phyloP scores from a whole-genome alignment of 169 alveolate species.

The Theileria orientalis region DNA sequence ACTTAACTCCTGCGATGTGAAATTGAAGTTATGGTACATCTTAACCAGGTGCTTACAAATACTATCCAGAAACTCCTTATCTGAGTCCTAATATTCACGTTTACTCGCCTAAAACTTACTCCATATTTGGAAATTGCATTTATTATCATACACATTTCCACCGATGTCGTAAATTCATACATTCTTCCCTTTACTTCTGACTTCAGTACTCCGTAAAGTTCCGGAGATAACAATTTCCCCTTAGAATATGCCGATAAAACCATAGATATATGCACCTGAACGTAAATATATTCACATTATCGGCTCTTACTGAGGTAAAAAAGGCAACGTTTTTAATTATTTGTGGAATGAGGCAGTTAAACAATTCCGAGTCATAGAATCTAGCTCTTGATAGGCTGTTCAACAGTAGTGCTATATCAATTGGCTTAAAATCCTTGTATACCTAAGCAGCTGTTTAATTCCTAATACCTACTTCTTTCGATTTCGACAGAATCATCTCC shows the following conservation, averaged over 20 bases:
- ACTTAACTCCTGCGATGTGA: slow-evolving; percentile 22
- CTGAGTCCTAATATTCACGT: slow-evolving; percentile 11
- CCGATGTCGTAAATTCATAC: slow-evolving; percentile 56
- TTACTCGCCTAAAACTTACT: slow-evolving; percentile 2
- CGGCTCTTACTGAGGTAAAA: slow-evolving; percentile 34
- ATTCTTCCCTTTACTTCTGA: slow-evolving; percentile 29
- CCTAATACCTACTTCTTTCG: not conserved
- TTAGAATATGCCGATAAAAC: slow-evolving; percentile 67
- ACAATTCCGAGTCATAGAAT: slow-evolving; percentile 28
- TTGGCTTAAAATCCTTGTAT: slow-evolving; percentile 32
- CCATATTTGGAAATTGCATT: slow-evolving; percentile 53
- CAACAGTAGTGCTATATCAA: slow-evolving; percentile 55
- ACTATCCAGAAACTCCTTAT: slow-evolving; percentile 4
- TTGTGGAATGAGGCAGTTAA: slow-evolving; percentile 13
- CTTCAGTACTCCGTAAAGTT: slow-evolving; percentile 12
- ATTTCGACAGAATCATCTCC: slow-evolving; percentile 2
- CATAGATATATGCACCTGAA: slow-evolving; percentile 56
- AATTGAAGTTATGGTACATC: not conserved
- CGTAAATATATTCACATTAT: not conserved
- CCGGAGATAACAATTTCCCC: slow-evolving; percentile 36
- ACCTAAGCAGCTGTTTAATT: slow-evolving; percentile 1
- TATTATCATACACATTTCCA: slow-evolving; percentile 59
- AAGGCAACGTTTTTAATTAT: slow-evolving; percentile 15
- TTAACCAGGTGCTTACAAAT: slow-evolving; percentile 6
- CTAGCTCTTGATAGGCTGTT: slow-evolving; percentile 54